Percentiles rank a stretch among this genome's conserved stretches.
Evolutionary conservation across 2,329 filamentous ascomycete species (phyloP).

Genomic region (Parasarocladium wereldwijsianum): DNA sequence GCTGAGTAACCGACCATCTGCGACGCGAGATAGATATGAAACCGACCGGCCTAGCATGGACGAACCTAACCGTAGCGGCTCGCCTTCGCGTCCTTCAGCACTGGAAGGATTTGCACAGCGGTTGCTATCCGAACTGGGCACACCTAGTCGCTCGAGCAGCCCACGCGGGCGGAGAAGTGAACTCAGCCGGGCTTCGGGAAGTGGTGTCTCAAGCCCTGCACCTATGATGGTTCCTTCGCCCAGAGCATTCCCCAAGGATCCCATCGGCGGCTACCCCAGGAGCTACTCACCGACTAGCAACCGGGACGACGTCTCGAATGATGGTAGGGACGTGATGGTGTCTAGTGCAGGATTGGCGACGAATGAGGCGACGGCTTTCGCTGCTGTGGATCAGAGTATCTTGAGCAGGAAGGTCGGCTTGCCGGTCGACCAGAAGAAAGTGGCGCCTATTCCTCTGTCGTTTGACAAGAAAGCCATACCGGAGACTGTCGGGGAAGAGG

Average conservation of each 20-base stretch:
- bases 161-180: slow-evolving; percentile 38
- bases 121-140: slow-evolving; percentile 43
- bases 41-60: slow-evolving; percentile 29
- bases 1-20: slow-evolving; percentile 18
- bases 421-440: slow-evolving; percentile 21
- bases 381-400: slow-evolving; percentile 49
- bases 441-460: slow-evolving; percentile 32
- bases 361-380: slow-evolving; percentile 43
- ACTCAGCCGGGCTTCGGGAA: slow-evolving; percentile 15
- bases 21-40: slow-evolving; percentile 15
- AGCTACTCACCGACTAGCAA: slow-evolving; percentile 26
- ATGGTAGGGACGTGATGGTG: slow-evolving; percentile 19
- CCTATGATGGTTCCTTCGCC: not conserved
- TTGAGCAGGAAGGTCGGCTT: slow-evolving; percentile 38
- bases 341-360: slow-evolving; percentile 21
- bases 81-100: slow-evolving; percentile 37
- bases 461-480: slow-evolving; percentile 20
- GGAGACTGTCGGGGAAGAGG: slow-evolving; percentile 10
- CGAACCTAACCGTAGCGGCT: slow-evolving; percentile 28
- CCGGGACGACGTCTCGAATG: slow-evolving; percentile 13
- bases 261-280: slow-evolving; percentile 15
- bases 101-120: slow-evolving; percentile 49
- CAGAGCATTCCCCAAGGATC: slow-evolving; percentile 1
- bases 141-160: slow-evolving; percentile 33
- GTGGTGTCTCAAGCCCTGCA: slow-evolving; percentile 6